These are phyloP conservation scores for Aspergillus arachidicola DNA, from an alignment of 2,329 filamentous ascomycete species.

Conservation along the genomic window DNA sequence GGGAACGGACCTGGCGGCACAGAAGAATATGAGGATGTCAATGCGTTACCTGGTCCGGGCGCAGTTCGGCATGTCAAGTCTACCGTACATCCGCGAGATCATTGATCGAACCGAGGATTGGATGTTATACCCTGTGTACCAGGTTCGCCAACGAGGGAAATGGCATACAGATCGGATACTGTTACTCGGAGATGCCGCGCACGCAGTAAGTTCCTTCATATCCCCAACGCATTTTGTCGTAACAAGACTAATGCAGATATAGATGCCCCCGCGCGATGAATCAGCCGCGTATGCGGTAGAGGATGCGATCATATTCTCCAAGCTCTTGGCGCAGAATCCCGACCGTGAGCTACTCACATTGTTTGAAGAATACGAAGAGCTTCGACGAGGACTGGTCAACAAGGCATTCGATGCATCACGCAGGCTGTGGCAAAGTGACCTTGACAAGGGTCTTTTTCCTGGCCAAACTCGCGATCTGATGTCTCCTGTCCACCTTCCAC, in stretches of 20 bases:
- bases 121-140: constrained; percentile 44
- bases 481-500: constrained; percentile 3
- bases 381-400: constrained; percentile 37
- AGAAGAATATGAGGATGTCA: constrained; percentile 32
- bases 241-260: neutral
- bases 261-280: constrained; percentile 50
- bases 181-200: constrained; percentile 48
- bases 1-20: constrained; percentile 28
- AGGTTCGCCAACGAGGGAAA: constrained; percentile 36
- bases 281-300: constrained; percentile 45
- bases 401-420: constrained; percentile 34
- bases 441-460: constrained; percentile 9
- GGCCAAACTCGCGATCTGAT: constrained; percentile 9
- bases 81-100: constrained; percentile 37
- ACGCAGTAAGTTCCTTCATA: constrained; percentile 36
- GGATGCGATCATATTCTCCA: constrained; percentile 42
- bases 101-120: constrained; percentile 35
- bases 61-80: constrained; percentile 33
- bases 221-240: neutral
- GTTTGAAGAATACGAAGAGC: constrained; percentile 34
- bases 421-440: constrained; percentile 7
- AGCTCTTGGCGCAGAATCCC: constrained; percentile 32
- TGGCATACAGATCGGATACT: constrained; percentile 41
- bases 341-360: constrained; percentile 25
- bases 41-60: constrained; percentile 35